phyloP scores from a whole-genome alignment of 1,284 basidiomycete species.

The Afroboletus lepidellus region DNA sequence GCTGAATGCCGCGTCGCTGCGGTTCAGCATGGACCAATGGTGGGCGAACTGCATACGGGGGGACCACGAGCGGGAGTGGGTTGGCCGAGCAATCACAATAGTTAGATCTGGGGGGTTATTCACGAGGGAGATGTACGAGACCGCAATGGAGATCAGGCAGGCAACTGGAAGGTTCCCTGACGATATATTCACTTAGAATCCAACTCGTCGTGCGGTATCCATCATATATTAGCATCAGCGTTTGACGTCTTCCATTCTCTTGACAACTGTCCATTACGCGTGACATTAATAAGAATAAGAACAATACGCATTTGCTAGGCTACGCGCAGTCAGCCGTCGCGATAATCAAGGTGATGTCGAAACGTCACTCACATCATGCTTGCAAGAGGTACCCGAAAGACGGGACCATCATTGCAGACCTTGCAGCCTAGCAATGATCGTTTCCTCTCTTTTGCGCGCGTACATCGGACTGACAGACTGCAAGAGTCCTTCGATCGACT shows the following conservation, averaged over 20 bases:
- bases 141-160: slow-evolving; percentile 42
- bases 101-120: slow-evolving; percentile 49
- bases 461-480: slow-evolving; percentile 52
- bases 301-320: background rate
- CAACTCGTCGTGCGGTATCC: background rate
- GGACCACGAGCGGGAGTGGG: slow-evolving; percentile 54
- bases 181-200: background rate
- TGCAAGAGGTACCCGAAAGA: background rate
- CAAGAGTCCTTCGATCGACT: slow-evolving; percentile 58
- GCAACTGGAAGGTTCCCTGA: slow-evolving; percentile 16
- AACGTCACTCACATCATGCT: slow-evolving; percentile 8
- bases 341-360: background rate
- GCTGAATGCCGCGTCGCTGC: slow-evolving; percentile 49
- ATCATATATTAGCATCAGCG: background rate
- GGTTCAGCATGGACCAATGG: slow-evolving; percentile 71
- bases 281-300: slow-evolving; percentile 19
- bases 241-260: background rate
- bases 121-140: slow-evolving; percentile 56
- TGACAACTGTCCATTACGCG: background rate
- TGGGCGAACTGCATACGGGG: slow-evolving; percentile 74
- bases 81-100: slow-evolving; percentile 47
- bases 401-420: slow-evolving; percentile 34
- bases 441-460: slow-evolving; percentile 43
- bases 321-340: slow-evolving; percentile 1
- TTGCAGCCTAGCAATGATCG: slow-evolving; percentile 48